phyloP scores from a whole-genome alignment of 225 moss, liverwort and hornwort species.

The Pleurozium schreberi region DNA sequence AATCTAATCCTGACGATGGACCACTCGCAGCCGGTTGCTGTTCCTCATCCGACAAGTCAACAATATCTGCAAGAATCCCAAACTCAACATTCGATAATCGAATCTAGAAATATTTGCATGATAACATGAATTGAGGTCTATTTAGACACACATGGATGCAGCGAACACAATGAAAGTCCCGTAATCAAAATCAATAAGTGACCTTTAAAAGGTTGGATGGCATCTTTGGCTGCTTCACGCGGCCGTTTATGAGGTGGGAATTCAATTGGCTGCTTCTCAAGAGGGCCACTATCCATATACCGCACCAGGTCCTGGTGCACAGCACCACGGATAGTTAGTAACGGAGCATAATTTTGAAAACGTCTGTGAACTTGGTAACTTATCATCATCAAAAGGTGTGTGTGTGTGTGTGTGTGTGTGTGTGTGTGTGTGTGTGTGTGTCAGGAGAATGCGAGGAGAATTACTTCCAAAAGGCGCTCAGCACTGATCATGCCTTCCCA shows the following conservation, averaged over 20 bases:
- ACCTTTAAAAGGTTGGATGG: slow-evolving; percentile 28
- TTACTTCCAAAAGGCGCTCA: slow-evolving; percentile 89
- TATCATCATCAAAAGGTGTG: not conserved
- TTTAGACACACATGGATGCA: not conserved
- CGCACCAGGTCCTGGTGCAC: slow-evolving; percentile 73
- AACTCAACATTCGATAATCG: not conserved
- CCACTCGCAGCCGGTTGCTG: slow-evolving; percentile 42
- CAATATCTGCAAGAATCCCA: slow-evolving; percentile 21
- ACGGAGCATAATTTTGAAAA: not conserved
- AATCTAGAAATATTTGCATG: not conserved
- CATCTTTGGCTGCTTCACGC: slow-evolving; percentile 48
- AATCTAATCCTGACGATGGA: slow-evolving; percentile 26
- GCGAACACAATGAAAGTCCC: not conserved
- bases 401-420: no score
- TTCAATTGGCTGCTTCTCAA: slow-evolving; percentile 67
- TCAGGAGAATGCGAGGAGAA: not conserved
- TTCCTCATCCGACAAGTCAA: slow-evolving; percentile 51
- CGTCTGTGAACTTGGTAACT: not conserved
- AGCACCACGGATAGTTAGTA: not conserved
- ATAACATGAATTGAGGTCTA: not conserved
- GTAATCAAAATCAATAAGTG: not conserved
- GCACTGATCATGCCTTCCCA: slow-evolving; percentile 99
- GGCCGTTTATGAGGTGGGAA: slow-evolving; percentile 92
- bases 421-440: no score
- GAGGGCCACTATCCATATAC: slow-evolving; percentile 83